Evolutionary conservation across 2,329 filamentous ascomycete genomes (phyloP).

Genomic region (Botrytis cinerea): DNA sequence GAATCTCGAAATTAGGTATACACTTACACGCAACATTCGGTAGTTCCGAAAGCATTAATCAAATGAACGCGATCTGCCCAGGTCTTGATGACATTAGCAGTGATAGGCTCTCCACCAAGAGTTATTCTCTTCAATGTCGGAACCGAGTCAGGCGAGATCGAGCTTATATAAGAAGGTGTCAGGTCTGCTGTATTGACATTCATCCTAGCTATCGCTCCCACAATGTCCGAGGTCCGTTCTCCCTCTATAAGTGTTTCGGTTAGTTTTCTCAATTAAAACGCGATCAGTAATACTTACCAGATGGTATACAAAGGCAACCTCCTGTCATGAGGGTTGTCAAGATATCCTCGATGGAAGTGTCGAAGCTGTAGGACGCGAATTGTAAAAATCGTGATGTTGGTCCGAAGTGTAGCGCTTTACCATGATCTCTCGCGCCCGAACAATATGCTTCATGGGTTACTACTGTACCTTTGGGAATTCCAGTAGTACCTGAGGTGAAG

Average conservation of each 20-base stretch:
- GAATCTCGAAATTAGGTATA: neutral
- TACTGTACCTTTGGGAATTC: slow-evolving; percentile 44
- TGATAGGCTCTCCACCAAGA: slow-evolving; percentile 27
- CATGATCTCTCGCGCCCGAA: slow-evolving; percentile 32
- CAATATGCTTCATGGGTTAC: slow-evolving; percentile 20
- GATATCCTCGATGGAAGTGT: slow-evolving; percentile 31
- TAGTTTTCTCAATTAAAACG: neutral
- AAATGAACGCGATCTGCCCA: slow-evolving; percentile 26
- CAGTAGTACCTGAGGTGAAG: slow-evolving; percentile 50
- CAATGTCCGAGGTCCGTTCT: slow-evolving; percentile 39
- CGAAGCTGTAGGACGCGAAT: slow-evolving; percentile 33
- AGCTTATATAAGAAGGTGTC: slow-evolving; percentile 33
- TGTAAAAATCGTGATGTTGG: slow-evolving; percentile 29
- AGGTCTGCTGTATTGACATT: slow-evolving; percentile 33
- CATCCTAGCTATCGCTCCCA: slow-evolving; percentile 35
- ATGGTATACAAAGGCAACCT: slow-evolving; percentile 33
- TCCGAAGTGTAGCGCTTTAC: slow-evolving; percentile 36
- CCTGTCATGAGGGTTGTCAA: slow-evolving; percentile 30
- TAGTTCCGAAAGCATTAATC: slow-evolving; percentile 29
- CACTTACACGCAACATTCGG: slow-evolving; percentile 24
- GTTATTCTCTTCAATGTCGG: slow-evolving; percentile 15
- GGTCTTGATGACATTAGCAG: slow-evolving; percentile 18
- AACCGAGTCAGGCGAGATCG: slow-evolving; percentile 5
- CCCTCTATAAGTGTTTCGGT: slow-evolving; percentile 23
- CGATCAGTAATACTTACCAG: slow-evolving; percentile 10